A percentile compares a stretch with the other conserved stretches of the same genome.
Evolutionary conservation across 129 eudicot genomes (phyloP).

Genomic region (Erigeron canadensis): DNA sequence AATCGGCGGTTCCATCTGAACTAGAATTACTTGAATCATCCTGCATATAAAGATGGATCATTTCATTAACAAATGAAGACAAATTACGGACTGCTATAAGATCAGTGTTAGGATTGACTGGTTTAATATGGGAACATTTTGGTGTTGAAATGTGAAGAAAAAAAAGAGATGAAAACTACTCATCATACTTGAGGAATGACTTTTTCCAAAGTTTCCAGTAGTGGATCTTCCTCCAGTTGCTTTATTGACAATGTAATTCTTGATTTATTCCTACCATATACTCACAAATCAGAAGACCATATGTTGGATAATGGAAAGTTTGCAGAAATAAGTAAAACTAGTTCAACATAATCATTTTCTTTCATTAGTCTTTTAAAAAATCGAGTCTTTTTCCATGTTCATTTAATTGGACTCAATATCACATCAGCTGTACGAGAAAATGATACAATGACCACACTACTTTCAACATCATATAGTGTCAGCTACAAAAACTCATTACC

Average conservation of each 20-base stretch:
- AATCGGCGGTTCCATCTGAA: slow-evolving; percentile 25
- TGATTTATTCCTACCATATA: slow-evolving; percentile 56
- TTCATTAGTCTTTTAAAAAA: neutral
- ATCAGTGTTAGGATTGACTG: neutral
- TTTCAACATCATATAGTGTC: neutral
- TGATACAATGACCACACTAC: neutral
- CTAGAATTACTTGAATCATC: slow-evolving; percentile 43
- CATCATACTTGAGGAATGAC: slow-evolving; percentile 80
- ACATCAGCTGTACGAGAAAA: neutral
- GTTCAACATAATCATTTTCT: neutral
- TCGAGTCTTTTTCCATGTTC: neutral
- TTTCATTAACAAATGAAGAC: neutral
- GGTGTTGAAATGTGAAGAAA: slow-evolving; percentile 7
- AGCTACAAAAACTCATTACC: slow-evolving; percentile 34
- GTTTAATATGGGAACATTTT: too few species aligned
- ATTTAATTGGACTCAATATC: neutral
- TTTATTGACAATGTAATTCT: slow-evolving; percentile 82
- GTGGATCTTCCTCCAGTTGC: slow-evolving; percentile 95
- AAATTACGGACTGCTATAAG: neutral
- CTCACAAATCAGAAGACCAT: neutral
- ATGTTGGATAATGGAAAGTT: neutral
- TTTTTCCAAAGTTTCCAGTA: slow-evolving; percentile 85
- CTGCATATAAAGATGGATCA: slow-evolving; percentile 38
- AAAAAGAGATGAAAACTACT: neutral
- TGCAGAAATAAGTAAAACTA: neutral